Percentiles rank a stretch among this genome's conserved stretches.
Conservation (phyloP, 2,329 filamentous ascomycete species). For the Phialophora verrucosa region DNA sequence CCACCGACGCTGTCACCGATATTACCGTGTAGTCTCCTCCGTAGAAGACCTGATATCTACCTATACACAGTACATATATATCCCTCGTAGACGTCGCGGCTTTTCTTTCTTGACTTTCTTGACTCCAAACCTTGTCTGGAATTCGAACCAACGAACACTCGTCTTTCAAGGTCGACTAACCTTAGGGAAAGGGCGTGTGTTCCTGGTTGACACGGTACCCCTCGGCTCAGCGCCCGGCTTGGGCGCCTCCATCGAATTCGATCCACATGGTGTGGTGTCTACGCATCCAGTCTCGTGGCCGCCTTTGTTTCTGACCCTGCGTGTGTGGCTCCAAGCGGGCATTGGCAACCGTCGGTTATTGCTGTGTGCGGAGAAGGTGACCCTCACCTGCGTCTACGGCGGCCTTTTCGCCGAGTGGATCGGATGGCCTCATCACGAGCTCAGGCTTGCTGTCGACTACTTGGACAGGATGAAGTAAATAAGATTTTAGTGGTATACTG, state of each 20-base stretch:
- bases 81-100: background rate
- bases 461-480: background rate
- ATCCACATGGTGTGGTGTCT: background rate
- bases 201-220: slow-evolving; percentile 1
- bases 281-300: background rate
- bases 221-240: background rate
- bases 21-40: background rate
- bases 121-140: too few species aligned
- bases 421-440: background rate
- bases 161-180: too few species aligned
- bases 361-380: background rate
- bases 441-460: background rate
- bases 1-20: background rate
- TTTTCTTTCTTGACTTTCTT: too few species aligned
- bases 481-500: background rate
- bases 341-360: slow-evolving; percentile 15
- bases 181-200: background rate
- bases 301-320: background rate
- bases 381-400: background rate
- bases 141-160: too few species aligned
- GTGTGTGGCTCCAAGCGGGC: background rate
- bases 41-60: background rate
- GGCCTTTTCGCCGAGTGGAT: slow-evolving; percentile 13
- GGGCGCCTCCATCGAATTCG: background rate
- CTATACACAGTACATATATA: background rate